Base-by-base conservation (phyloP, 2,329 filamentous ascomycete genomes). In the Talaromyces sp. region DNA sequence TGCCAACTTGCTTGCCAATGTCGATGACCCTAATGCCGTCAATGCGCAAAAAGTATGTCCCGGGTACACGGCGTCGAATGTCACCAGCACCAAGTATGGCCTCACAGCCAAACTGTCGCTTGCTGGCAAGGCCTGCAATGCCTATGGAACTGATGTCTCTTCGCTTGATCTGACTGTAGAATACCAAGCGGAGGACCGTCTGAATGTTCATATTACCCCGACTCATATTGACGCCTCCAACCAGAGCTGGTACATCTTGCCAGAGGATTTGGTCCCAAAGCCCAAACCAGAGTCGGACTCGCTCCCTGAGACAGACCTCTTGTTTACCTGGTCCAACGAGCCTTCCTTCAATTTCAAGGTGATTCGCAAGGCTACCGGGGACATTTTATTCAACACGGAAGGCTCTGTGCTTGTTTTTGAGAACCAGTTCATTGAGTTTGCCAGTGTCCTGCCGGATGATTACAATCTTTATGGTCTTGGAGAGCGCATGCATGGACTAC, bases 401-500 rank as follows among this genome's bases (percentile, higher is more conserved):
- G 86, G 85, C 4, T 84, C 79, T 2, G 81, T 84, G 11, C 74
- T 92, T 14, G 84, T 92, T 0, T 92, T 85, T 67, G 88, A 91
- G 68, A 83, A 92, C 65, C 89, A 92, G 67, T 92, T 91, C 71
- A 83, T 92, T 48, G 89, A 92, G 66, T 88, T 92, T 65, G 81
- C 81, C 5, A 87, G 86, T 19, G 70, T 79, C 27, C 71, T 91
- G 14, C 88, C 88, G 0, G 80, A 88, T 61, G 82, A 88, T 55
- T 91, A 91, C 73, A 91, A 92, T 64, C 70, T 91, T 0, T 91
- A 91, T 63, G 89, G 89, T 1, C 77, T 92, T 29, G 88, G 88
- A 17, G 89, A 92, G 74, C 83, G 84, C 0, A 89, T 92, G 32
- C 87, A 89, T 66, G 83, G 83, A 14, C 79, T 92, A 41, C 80